Evolutionary conservation across 768 basidiomycete species (phyloP), one percentile per base, ranked within the genome.

Genomic region (Suillus luteus): DNA sequence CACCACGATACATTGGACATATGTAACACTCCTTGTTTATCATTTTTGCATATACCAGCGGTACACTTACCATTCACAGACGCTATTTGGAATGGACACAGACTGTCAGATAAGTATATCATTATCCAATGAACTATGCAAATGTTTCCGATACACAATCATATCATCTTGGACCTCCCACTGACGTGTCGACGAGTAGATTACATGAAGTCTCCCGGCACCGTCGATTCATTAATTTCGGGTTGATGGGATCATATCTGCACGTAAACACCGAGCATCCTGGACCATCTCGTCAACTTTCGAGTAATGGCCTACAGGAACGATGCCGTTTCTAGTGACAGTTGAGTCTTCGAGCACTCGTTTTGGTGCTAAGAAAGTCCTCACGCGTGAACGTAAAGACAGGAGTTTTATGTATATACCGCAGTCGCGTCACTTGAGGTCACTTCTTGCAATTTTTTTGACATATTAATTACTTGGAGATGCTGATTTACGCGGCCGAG

Each of bases 1-100:
- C 54, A 33, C 60, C 69, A 69, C 43, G 9, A 62, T 62, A 73
- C 66, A 68, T 64, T 70, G 76, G 68, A 77, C 73, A 76, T 69
- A 71, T 75, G 74, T 75, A 75, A 63, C 75, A 70, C 64, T 71
- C 71, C 64, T 76, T 74, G 74, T 72, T 64, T 65, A 66, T 75
- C 68, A 66, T 66, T 67, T 51, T 41, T 60, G 48, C 63, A 52
- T 62, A 62, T 64, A 66, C 71, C 31, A 66, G 68, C 75, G 52
- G 27, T 73, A 76, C 61, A 63, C 57, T 67, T 68, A 69, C 67
- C 61, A 66, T 60, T 65, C 43, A 63, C 38, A 64, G 69, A 61
- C 63, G 49, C 61, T 68, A 64, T 70, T 71, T 69, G 67, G 68
- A 67, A 65, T 66, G 74, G 67, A 76, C 65, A 63, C 54, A 41